Conservation (phyloP, 2,329 filamentous ascomycete genomes). For the Cytospora piceae region DNA sequence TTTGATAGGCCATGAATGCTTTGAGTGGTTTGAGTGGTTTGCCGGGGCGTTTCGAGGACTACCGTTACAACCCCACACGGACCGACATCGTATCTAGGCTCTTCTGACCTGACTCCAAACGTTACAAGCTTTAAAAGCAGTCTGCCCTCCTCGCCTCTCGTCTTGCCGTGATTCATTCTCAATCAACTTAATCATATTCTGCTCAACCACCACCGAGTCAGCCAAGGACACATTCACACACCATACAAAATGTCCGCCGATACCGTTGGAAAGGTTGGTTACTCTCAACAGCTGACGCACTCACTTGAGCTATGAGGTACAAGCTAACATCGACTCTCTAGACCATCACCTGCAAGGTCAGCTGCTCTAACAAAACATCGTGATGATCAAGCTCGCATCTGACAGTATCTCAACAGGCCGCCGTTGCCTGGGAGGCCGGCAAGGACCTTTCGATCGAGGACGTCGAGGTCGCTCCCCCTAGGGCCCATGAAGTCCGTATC, state of each 20-base stretch:
- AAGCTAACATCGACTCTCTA: slow-evolving; percentile 19
- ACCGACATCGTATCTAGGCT: slow-evolving; percentile 24
- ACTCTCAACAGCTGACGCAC: neutral
- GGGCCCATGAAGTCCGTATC: slow-evolving; percentile 93
- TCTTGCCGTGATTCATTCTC: slow-evolving; percentile 28
- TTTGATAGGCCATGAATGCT: neutral
- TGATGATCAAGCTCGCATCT: neutral
- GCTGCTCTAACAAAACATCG: neutral
- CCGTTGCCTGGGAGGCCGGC: slow-evolving; percentile 95
- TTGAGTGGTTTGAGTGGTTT: slow-evolving; percentile 2
- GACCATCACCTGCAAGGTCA: slow-evolving; percentile 30
- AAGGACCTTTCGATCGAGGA: slow-evolving; percentile 89
- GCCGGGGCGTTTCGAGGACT: slow-evolving; percentile 7
- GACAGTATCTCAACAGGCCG: slow-evolving; percentile 62
- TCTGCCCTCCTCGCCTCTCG: slow-evolving; percentile 31
- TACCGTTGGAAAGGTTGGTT: slow-evolving; percentile 30
- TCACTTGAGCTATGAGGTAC: neutral
- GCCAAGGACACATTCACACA: neutral
- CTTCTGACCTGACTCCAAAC: neutral
- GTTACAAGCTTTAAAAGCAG: slow-evolving; percentile 8
- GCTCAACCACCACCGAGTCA: slow-evolving; percentile 36
- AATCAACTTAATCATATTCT: neutral
- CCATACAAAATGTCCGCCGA: slow-evolving; percentile 25
- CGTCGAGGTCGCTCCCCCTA: slow-evolving; percentile 86
- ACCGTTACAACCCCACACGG: slow-evolving; percentile 13